These are phyloP conservation scores for Aquilaria yunnanensis DNA, from an alignment of 345 rosid species.

Conservation along the genomic window DNA sequence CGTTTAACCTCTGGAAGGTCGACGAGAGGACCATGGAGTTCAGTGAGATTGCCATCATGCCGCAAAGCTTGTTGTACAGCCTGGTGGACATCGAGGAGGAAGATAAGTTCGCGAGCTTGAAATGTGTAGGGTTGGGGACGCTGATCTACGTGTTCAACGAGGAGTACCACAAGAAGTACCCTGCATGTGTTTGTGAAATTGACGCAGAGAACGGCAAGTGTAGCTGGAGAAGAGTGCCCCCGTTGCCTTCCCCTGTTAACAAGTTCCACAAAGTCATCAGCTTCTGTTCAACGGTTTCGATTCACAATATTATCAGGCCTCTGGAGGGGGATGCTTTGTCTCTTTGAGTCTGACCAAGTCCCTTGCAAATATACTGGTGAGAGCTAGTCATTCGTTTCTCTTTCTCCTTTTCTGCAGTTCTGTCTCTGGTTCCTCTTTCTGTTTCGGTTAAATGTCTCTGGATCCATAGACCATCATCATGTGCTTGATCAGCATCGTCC, in stretches of 20 bases:
- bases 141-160: constrained; percentile 73
- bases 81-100: constrained; percentile 68
- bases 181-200: constrained; percentile 84
- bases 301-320: constrained; percentile 28
- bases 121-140: constrained; percentile 76
- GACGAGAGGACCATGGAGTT: constrained; percentile 55
- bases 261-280: constrained; percentile 81
- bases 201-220: constrained; percentile 26
- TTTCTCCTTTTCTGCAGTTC: background rate
- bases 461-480: background rate
- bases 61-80: constrained; percentile 43
- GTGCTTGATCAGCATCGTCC: background rate
- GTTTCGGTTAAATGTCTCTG: background rate
- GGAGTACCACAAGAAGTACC: constrained; percentile 72
- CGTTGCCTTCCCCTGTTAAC: constrained; percentile 65
- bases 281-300: constrained; percentile 61
- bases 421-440: background rate
- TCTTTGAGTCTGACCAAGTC: constrained; percentile 1
- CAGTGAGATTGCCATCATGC: constrained; percentile 70
- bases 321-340: constrained; percentile 25
- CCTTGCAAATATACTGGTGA: constrained; percentile 4
- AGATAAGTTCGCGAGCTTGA: constrained; percentile 64
- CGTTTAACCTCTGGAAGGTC: constrained; percentile 65
- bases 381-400: constrained; percentile 1
- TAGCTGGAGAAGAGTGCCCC: constrained; percentile 75